These are phyloP conservation scores for Arthrobotrys conoides DNA, from an alignment of 2,329 filamentous ascomycete genomes.

Conservation along the genomic window DNA sequence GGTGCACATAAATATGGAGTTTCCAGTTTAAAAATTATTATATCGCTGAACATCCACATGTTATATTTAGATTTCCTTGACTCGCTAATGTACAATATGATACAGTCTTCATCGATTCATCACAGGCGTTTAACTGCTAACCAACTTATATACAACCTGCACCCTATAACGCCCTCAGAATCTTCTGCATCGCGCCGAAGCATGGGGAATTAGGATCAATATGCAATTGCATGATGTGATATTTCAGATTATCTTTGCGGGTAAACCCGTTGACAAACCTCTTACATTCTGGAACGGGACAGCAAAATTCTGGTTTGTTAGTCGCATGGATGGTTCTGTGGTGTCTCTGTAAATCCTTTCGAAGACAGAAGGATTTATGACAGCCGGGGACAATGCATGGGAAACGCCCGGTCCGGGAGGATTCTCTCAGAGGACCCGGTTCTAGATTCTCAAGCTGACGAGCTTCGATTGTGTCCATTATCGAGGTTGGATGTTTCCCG, in stretches of 20 bases:
- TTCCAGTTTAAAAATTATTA: not conserved
- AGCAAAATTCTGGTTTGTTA: constrained; percentile 52
- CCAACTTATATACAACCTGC: constrained; percentile 3
- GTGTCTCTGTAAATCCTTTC: constrained; percentile 55
- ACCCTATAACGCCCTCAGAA: constrained; percentile 31
- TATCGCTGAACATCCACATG: not conserved
- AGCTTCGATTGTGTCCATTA: constrained; percentile 34
- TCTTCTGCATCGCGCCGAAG: constrained; percentile 44
- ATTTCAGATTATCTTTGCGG: constrained; percentile 58
- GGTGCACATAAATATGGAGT: constrained; percentile 30
- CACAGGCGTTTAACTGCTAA: not conserved
- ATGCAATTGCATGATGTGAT: constrained; percentile 60
- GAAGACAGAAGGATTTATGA: constrained; percentile 50
- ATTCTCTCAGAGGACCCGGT: constrained; percentile 30
- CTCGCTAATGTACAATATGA: constrained; percentile 54
- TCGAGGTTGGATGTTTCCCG: constrained; percentile 3
- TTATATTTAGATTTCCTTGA: constrained; percentile 15
- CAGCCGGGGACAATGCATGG: constrained; percentile 38
- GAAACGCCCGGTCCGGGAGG: constrained; percentile 27
- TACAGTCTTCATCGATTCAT: constrained; percentile 29
- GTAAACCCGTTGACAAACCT: constrained; percentile 51
- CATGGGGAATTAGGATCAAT: constrained; percentile 46
- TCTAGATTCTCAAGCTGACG: constrained; percentile 16
- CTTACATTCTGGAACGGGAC: constrained; percentile 53
- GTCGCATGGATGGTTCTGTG: constrained; percentile 52